Percentiles rank a stretch among this genome's conserved stretches.
Conservation (phyloP, 257 asterid genomes). For the Jacaranda mimosifolia region DNA sequence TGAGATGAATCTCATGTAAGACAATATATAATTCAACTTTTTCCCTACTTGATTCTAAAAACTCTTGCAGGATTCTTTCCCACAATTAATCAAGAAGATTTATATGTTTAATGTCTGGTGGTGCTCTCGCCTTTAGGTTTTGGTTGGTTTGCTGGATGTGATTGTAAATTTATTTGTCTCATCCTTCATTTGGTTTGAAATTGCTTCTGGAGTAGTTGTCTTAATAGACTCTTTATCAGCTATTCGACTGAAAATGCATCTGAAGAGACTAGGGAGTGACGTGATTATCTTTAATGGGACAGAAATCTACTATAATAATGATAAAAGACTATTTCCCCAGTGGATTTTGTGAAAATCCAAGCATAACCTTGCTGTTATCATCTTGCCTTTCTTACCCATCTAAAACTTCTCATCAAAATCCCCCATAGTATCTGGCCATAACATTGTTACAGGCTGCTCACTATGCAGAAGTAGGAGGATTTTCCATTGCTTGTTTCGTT, state of each 20-base stretch:
- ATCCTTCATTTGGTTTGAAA: slow-evolving; percentile 20
- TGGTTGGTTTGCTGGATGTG: background rate
- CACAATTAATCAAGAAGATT: background rate
- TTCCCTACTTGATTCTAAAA: background rate
- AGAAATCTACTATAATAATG: background rate
- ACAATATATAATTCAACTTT: background rate
- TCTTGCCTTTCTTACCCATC: slow-evolving; percentile 8
- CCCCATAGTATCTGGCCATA: background rate
- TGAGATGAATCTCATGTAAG: background rate
- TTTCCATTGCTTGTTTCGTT: slow-evolving; percentile 10
- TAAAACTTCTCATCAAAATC: slow-evolving; percentile 1
- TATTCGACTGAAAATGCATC: background rate
- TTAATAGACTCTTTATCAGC: slow-evolving; percentile 10
- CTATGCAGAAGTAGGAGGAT: background rate
- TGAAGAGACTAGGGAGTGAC: background rate
- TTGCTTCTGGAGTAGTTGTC: slow-evolving; percentile 9
- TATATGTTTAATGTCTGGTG: background rate
- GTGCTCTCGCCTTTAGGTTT: slow-evolving; percentile 6
- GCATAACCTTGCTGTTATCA: background rate
- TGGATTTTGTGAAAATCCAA: slow-evolving; percentile 11
- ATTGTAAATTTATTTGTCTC: background rate
- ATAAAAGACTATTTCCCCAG: background rate
- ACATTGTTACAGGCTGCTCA: background rate
- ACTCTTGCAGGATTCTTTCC: background rate
- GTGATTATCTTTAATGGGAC: slow-evolving; percentile 5